Evolutionary conservation across 495 filamentous ascomycete species (phyloP).

Genomic region (Xylaria scruposa): DNA sequence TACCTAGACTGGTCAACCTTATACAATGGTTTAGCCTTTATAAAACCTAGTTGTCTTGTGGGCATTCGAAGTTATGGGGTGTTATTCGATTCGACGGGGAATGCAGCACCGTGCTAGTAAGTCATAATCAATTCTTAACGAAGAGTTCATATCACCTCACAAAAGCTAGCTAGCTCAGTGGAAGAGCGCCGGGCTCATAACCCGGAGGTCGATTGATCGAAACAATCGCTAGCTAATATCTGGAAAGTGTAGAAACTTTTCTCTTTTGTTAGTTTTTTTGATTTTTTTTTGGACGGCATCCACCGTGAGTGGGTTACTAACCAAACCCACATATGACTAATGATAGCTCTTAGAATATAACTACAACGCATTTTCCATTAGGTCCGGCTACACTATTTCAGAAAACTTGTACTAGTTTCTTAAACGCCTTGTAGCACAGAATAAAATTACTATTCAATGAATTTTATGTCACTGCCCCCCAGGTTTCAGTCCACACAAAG

Average conservation of each 20-base stretch:
- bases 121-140: background rate
- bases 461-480: background rate
- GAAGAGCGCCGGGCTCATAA: constrained; percentile 29
- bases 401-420: background rate
- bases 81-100: background rate
- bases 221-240: constrained; percentile 26
- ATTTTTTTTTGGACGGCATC: background rate
- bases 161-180: constrained; percentile 28
- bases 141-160: background rate
- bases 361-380: no score
- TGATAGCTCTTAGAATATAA: background rate
- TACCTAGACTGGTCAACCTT: background rate
- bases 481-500: background rate
- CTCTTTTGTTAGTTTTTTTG: background rate
- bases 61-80: background rate
- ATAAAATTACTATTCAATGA: background rate
- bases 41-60: background rate
- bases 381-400: no score
- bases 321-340: background rate
- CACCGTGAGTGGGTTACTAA: background rate
- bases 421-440: background rate
- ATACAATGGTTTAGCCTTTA: background rate
- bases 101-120: background rate
- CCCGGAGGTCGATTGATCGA: constrained; percentile 29
- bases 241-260: background rate